phyloP scores from a whole-genome alignment of 2,329 filamentous ascomycete genomes.

The Pseudohalonectria lignicola region DNA sequence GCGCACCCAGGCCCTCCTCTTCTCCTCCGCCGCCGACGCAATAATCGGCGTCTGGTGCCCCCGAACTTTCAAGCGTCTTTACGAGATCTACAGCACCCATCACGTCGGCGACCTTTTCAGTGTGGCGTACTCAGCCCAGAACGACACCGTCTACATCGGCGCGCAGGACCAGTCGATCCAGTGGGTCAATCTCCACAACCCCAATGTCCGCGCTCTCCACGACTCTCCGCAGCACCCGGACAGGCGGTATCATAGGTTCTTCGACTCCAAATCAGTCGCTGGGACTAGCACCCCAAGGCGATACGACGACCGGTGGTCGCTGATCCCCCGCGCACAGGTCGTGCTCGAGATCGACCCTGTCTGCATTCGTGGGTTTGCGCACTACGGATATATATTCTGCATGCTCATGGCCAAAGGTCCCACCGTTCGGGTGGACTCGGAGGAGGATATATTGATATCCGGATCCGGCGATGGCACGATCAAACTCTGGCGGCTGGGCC shows the following conservation, averaged over 20 bases:
- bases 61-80: constrained; percentile 61
- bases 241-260: constrained; percentile 75
- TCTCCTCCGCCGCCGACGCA: constrained; percentile 88
- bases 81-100: constrained; percentile 86
- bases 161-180: constrained; percentile 92
- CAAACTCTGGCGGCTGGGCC: constrained; percentile 74
- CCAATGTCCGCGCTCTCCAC: constrained; percentile 44
- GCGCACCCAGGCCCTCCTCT: constrained; percentile 47
- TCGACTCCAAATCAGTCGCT: constrained; percentile 80
- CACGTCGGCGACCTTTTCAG: constrained; percentile 96
- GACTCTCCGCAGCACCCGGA: constrained; percentile 62
- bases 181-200: constrained; percentile 71
- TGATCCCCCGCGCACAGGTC: constrained; percentile 41
- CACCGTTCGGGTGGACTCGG: constrained; percentile 53
- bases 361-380: constrained; percentile 78
- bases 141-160: constrained; percentile 80
- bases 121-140: constrained; percentile 71
- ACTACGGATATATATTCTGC: constrained; percentile 92
- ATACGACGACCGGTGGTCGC: constrained; percentile 43
- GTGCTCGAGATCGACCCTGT: constrained; percentile 72
- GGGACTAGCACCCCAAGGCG: constrained; percentile 69
- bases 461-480: constrained; percentile 91
- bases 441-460: constrained; percentile 76
- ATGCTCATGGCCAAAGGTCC: constrained; percentile 76
- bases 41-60: constrained; percentile 93